These are phyloP conservation scores for Eucalyptus shirleyi DNA, from an alignment of 345 rosid species.

Conservation along the genomic window DNA sequence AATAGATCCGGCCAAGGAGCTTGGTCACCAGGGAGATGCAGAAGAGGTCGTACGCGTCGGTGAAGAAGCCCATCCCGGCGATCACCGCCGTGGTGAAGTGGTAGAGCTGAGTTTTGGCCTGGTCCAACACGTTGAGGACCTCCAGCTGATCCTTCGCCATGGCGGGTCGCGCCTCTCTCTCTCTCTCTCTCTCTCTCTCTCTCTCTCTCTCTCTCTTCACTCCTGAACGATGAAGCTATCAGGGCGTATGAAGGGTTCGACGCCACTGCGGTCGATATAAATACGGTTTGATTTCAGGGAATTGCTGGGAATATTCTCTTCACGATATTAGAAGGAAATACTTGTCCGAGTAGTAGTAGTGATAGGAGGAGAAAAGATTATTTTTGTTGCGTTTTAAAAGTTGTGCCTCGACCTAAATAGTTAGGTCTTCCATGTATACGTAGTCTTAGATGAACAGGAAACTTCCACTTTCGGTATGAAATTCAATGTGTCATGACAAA, in stretches of 20 bases:
- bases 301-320: neutral
- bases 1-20: neutral
- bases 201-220: no score
- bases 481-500: neutral
- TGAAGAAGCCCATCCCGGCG: slow-evolving; percentile 2
- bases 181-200: neutral
- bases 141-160: neutral
- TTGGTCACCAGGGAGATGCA: neutral
- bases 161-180: neutral
- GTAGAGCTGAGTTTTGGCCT: neutral
- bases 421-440: neutral
- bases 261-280: neutral
- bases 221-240: neutral
- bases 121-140: neutral
- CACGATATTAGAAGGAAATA: neutral
- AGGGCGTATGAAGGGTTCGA: neutral
- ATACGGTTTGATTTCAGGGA: neutral
- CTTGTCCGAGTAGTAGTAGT: neutral
- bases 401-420: neutral
- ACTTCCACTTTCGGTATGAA: neutral
- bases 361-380: neutral
- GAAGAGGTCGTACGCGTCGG: slow-evolving; percentile 1
- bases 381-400: neutral
- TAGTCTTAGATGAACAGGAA: neutral
- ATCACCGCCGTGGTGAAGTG: neutral